These are phyloP conservation scores for Boletellus ananiceps DNA, from an alignment of 768 basidiomycete genomes.

Conservation along the genomic window DNA sequence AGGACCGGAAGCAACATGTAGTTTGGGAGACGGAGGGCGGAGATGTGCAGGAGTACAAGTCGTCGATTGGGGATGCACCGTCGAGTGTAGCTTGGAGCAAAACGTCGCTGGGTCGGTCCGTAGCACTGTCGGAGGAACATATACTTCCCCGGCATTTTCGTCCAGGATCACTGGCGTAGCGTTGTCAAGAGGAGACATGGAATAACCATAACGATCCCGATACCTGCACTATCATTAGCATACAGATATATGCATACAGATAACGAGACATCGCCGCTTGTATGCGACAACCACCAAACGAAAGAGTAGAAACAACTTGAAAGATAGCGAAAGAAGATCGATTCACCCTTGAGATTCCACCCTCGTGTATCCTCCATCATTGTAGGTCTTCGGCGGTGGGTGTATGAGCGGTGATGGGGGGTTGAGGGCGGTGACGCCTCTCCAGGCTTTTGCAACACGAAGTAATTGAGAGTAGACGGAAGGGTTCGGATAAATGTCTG, in stretches of 20 bases:
- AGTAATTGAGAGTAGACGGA: slow-evolving; percentile 47
- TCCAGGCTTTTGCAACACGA: slow-evolving; percentile 60
- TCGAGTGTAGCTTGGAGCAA: slow-evolving; percentile 5
- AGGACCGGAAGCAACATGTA: slow-evolving; percentile 22
- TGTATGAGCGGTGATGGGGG: slow-evolving; percentile 18
- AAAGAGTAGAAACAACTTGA: not conserved
- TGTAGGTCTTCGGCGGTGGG: slow-evolving; percentile 23
- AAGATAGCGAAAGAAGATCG: not conserved
- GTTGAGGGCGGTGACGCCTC: slow-evolving; percentile 59
- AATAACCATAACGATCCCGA: slow-evolving; percentile 26
- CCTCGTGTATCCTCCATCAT: slow-evolving; percentile 17
- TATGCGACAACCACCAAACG: slow-evolving; percentile 8
- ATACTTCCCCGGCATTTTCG: slow-evolving; percentile 20
- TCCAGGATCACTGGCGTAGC: slow-evolving; percentile 34
- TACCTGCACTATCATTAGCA: slow-evolving; percentile 24
- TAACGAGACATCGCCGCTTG: slow-evolving; percentile 11
- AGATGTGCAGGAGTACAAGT: slow-evolving; percentile 24
- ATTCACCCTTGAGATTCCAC: slow-evolving; percentile 30
- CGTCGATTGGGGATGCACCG: slow-evolving; percentile 4
- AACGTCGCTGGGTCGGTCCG: slow-evolving; percentile 12
- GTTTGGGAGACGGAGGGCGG: slow-evolving; percentile 27
- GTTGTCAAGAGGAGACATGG: slow-evolving; percentile 27
- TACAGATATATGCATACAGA: slow-evolving; percentile 9
- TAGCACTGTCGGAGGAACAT: slow-evolving; percentile 23
- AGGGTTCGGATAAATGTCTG: slow-evolving; percentile 27